Evolutionary conservation across 1,139 yeast genomes (phyloP).

Genomic region (Sugiyamaella neomexicana): DNA sequence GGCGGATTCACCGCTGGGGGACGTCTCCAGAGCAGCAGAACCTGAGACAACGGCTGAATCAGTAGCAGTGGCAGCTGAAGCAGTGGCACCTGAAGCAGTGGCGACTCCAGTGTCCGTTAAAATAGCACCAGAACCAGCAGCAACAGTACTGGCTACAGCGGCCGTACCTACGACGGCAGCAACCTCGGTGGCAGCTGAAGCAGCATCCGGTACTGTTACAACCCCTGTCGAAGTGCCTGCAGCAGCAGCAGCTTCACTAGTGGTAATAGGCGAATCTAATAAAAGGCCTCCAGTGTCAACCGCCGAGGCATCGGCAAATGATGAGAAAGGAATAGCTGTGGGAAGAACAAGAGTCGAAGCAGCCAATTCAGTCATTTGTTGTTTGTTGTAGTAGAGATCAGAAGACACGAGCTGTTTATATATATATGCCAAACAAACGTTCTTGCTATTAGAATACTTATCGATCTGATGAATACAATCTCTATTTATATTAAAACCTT

Average conservation of each 20-base stretch:
- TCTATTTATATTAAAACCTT: not conserved
- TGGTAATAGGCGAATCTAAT: slow-evolving; percentile 9
- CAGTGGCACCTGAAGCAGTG: slow-evolving; percentile 14
- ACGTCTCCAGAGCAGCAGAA: slow-evolving; percentile 15
- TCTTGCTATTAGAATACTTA: not conserved
- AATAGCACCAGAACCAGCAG: slow-evolving; percentile 16
- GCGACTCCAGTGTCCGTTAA: slow-evolving; percentile 15
- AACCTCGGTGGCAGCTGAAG: slow-evolving; percentile 8
- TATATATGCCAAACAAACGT: too few relatives aligned
- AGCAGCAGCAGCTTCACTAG: slow-evolving; percentile 20
- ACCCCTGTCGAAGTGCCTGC: slow-evolving; percentile 14
- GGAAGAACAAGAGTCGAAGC: slow-evolving; percentile 2
- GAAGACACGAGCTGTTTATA: too few relatives aligned
- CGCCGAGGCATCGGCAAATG: slow-evolving; percentile 13
- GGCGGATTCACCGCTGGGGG: too few relatives aligned
- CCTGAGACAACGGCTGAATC: slow-evolving; percentile 12
- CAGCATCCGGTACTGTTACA: slow-evolving; percentile 11
- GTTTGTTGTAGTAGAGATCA: not conserved
- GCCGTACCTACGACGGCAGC: slow-evolving; percentile 17
- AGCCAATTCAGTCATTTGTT: slow-evolving; percentile 9
- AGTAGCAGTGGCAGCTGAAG: slow-evolving; percentile 15
- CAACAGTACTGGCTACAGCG: slow-evolving; percentile 22
- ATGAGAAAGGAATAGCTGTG: slow-evolving; percentile 13
- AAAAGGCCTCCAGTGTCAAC: slow-evolving; percentile 1
- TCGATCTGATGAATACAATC: not conserved